Base-by-base conservation (phyloP, 2,329 filamentous ascomycete genomes). In the Fusarium piperis region DNA sequence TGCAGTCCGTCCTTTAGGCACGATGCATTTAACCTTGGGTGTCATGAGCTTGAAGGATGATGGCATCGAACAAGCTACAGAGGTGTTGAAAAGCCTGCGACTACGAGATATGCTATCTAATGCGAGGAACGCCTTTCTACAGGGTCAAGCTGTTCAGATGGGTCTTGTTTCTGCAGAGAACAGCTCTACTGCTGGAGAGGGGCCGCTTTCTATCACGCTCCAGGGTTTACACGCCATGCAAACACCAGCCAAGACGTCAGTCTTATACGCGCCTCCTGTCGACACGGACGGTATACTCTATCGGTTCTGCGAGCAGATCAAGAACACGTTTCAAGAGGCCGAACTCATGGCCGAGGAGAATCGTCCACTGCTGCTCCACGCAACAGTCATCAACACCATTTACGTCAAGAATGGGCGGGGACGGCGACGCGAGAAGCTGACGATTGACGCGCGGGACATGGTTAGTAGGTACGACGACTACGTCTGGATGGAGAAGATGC, bases 371-470 rank as follows among this genome's bases (percentile, higher is more conserved):
- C 86, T 93, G 20, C 81, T 98, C 58, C 95, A 98, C 78, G 94
- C 93, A 18, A 98, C 95, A 0, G 83, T 98, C 5, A 82, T 96
- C 57, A 97, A 98, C 79, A 97, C 94, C 0, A 89, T 94, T 15
- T 97, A 97, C 78, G 90, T 90, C 46, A 88, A 86, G 77, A 80
- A 67, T 5, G 64, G 64, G 1, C 56, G 65, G 15, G 70, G 74
- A 5, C 57, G 76, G 65, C 77, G 77, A 38, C 77, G 76, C 13
- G 81, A 84, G 65, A 83, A 77, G 73, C 62, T 87, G 71, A 84
- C 82, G 20, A 78, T 91, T 73, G 86, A 93, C 77, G 89, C 87
- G 11, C 82, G 82, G 56, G 84, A 81, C 12, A 78, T 90, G n/a
- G 59, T 91, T n/a, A 85, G 87, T 44, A 80, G 84, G 64, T 94